Percentiles rank a stretch among this genome's conserved stretches.
These are phyloP conservation scores for Peronosclerospora sorghi DNA, from an alignment of 352 stramenopile species.

Conservation along the genomic window DNA sequence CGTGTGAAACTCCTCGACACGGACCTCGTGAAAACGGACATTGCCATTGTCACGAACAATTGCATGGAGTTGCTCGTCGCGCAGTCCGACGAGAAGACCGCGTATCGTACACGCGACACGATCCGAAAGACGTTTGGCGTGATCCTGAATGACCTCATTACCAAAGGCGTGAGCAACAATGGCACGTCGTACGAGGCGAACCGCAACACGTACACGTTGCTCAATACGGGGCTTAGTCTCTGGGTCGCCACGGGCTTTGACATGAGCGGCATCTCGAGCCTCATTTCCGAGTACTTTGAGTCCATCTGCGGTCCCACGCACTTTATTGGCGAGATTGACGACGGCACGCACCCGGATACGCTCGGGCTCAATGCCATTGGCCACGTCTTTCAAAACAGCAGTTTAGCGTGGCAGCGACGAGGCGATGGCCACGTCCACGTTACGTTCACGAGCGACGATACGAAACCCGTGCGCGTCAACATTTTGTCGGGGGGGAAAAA, in stretches of 20 bases:
- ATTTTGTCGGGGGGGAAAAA: conserved; percentile 38
- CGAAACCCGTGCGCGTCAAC: conserved; percentile 36
- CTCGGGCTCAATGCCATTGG: conserved; percentile 27
- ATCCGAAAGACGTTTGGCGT: conserved; percentile 36
- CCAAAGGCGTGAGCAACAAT: conserved; percentile 18
- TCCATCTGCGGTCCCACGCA: conserved; percentile 25
- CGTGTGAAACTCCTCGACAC: conserved; percentile 28
- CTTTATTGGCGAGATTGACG: conserved; percentile 31
- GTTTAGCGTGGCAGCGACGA: conserved; percentile 27
- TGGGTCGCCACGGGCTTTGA: conserved; percentile 14
- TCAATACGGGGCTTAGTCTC: conserved; percentile 15
- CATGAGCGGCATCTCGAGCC: conserved; percentile 15
- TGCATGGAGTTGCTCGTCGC: conserved; percentile 26
- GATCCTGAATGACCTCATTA: conserved; percentile 44
- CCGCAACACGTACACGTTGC: conserved; percentile 21
- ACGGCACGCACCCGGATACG: conserved; percentile 26
- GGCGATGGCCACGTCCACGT: conserved; percentile 31
- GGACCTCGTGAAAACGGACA: conserved; percentile 32
- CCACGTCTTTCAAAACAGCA: conserved; percentile 30
- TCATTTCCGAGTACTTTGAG: conserved; percentile 20
- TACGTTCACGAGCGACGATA: conserved; percentile 34
- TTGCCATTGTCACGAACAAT: conserved; percentile 31
- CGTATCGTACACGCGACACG: conserved; percentile 28
- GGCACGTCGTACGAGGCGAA: conserved; percentile 21
- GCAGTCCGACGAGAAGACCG: conserved; percentile 8